Evolutionary conservation across 192 early-diverging fungal species (phyloP), one percentile per base, ranked within the genome.

Genomic region (Podila epicladia): DNA sequence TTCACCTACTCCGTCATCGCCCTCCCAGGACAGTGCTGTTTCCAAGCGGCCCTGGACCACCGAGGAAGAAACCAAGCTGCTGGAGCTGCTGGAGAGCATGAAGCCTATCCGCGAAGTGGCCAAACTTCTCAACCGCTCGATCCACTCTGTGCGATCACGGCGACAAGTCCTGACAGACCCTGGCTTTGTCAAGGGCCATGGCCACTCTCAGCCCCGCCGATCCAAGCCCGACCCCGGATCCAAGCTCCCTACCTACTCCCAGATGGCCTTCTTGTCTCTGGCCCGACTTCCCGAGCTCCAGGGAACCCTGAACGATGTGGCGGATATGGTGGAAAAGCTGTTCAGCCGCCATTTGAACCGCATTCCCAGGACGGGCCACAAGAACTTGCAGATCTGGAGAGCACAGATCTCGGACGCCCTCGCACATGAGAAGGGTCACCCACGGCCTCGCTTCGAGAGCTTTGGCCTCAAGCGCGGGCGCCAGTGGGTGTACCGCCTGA

Each of bases 141-240:
- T 80, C 2, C 77, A 80, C 35, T 80, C 77, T 58, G 77, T 80
- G n/a, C 77, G 77, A 0, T 80, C 77, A 28, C 77, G 77, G 15
- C 69, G 77, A 26, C 77, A 80, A 33, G 77, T 80, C 3, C 49
- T 80, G 37, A 80, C 77, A 9, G 77, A 80, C 29, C 77, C 77
- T 9, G 77, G 77, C n/a, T 80, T 80, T 33, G 77, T 80, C 62
- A 80, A 80, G 62, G 77, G 77, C 31, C 72, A 80, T 19, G 77
- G 77, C 20, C 77, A 80, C 50, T 71, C 77, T 4, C 77, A 80
- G 28, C 77, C 77, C 53, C 77, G 77, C 37, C 65, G 77, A 58
- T 72, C 77, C 31, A 72, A 68, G 31, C 77, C 77, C 9, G 77
- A 80, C 37, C 77, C 77, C 9, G 65, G 70, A 2, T 80, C 77